Base-by-base conservation (phyloP, 306 rosid species). In the Prunus mira region DNA sequence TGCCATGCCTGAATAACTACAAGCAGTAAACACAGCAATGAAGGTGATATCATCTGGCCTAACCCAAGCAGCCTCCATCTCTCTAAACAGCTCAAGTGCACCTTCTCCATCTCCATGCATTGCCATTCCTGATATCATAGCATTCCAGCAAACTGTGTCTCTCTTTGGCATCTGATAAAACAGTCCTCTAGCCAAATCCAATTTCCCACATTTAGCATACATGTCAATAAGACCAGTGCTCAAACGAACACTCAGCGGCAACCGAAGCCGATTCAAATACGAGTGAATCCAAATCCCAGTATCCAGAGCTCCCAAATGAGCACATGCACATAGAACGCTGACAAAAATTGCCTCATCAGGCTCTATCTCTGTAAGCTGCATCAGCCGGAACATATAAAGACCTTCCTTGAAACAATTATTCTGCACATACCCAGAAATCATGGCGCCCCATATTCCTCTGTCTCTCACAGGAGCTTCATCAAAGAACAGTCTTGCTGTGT, bases 401-500 rank as follows among this genome's bases (percentile, higher is more conserved):
- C 90, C 89, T 79, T 93, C 98, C 77, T 86, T 90, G 67, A 93
- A 93, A 72, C 93, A 93, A 85, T 78, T 78, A 57, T 89, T 87
- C 34, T 86, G 91, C 62, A 91, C 89, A 79, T 89, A 91, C 67
- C 96, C 93, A 64, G 93, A 93, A 72, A 91, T 84, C 97, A 93
- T 91, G 20, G 97, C 97, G 68, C 98, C 93, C 91, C 98, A 93
- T 56, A 88, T 71, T n/a, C 90, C 90, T 80, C 46, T 86, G 85
- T 90, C 96, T 67, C 86, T 89, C 86, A 79, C 88, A 27, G 84
- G 82, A 9, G 93, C 88, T 78, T 84, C 87, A 69, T 90, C 93
- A 82, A 93, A 93, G 86, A 89, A 89, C 73, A 88, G 63, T 65
- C 95, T 84, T 5, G 91, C 93, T 0, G 60, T 80, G 17, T 90